Base-by-base conservation (phyloP, 2,329 filamentous ascomycete species). In the Beauveria varroae region DNA sequence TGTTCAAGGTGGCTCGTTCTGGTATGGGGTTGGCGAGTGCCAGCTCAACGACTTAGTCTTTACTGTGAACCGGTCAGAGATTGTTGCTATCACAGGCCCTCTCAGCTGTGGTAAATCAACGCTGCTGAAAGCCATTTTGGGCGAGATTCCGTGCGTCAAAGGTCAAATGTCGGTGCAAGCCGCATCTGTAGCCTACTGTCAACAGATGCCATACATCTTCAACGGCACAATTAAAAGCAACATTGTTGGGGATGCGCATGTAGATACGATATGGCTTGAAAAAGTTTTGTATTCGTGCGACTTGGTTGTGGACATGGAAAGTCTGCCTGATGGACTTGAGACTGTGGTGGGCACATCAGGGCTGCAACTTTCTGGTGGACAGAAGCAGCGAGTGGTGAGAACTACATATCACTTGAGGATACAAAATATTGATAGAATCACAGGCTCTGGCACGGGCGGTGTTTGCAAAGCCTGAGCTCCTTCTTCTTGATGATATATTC, bases 401-500 rank as follows among this genome's bases (percentile, higher is more conserved):
- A 9, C 52, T 43, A 14, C 22, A 28, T 6, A 12, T 22, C 5
- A 26, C 1, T 28, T 43, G 22, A 30, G 10, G 37, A 44, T 14
- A n/a, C 22, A 44, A 55, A 16, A 44, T 12, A 44, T 4, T 55
- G 7, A 55, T 43, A 43, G 20, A 28, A n/a, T 40, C 9, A 0
- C 22, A 55, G 44, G 76, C 54, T 10, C 37, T 57, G 54, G 54
- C 54, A 47, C 26, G 54, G n/a, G 41, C 54, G 3, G 3, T 57
- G n/a, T 57, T 47, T 40, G 2, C 54, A 37, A 57, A 57, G 22
- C 54, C 54, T 1, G 41, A 57, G 43, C n/a, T 57, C 49, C 54
- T 57, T 20, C 53, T 56, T 46, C 43, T 56, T 30, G 53, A 56
- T 37, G 53, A 79, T 53, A 65, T 68, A 0, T 71, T 78, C 41